Conservation (phyloP, 305 asterid genomes). For the Fraxinus sp. region DNA sequence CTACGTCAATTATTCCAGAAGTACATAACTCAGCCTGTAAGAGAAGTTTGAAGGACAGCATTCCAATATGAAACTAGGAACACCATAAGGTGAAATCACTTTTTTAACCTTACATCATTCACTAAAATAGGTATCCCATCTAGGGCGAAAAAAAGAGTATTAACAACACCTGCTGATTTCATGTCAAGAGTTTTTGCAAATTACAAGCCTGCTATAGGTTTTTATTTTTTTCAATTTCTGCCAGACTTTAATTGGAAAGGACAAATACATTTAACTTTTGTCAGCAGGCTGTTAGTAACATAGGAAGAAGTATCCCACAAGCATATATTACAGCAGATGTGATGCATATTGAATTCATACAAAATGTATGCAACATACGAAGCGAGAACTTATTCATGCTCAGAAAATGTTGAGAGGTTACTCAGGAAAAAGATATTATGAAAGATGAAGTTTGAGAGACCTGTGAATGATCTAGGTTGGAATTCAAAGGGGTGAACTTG, state of each 20-base stretch:
- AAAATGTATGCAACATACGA: slow-evolving; percentile 7
- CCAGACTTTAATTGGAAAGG: background rate
- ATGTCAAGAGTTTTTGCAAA: background rate
- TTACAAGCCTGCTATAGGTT: background rate
- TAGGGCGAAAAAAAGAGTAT: background rate
- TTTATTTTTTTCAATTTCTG: background rate
- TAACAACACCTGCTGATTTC: background rate
- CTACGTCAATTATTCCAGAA: slow-evolving; percentile 8
- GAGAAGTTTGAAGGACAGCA: background rate
- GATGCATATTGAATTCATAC: background rate
- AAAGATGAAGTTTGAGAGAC: slow-evolving; percentile 35
- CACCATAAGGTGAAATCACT: background rate
- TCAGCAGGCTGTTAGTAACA: background rate
- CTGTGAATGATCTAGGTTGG: slow-evolving; percentile 90
- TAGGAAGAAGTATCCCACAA: background rate
- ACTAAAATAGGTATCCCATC: background rate
- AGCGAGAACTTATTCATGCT: background rate
- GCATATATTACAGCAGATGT: background rate
- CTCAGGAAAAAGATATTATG: slow-evolving; percentile 10
- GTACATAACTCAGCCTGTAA: background rate
- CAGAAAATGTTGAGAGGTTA: slow-evolving; percentile 2
- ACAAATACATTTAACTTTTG: background rate
- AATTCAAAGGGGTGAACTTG: slow-evolving; percentile 64
- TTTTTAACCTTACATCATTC: background rate
- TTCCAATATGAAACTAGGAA: background rate